Percentiles rank a stretch among this genome's conserved stretches.
Evolutionary conservation across 257 asterid species (phyloP).

Genomic region (Gentiana straminea): DNA sequence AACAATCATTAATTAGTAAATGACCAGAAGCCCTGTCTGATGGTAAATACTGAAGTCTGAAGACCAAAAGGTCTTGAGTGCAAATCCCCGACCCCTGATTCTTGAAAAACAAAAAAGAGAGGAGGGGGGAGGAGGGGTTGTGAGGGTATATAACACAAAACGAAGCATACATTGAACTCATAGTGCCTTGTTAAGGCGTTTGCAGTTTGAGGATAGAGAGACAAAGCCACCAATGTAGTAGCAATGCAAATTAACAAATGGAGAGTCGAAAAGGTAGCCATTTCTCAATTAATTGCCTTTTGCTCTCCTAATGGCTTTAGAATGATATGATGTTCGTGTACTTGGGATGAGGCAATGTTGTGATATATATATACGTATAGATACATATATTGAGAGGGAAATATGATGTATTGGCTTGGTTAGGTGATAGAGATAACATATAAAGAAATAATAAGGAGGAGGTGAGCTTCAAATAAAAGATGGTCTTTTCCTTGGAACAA

Average conservation of each 20-base stretch:
- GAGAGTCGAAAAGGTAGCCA: constrained; percentile 10
- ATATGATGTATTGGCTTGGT: constrained; percentile 24
- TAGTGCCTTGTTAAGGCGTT: constrained; percentile 41
- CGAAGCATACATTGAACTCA: constrained; percentile 40
- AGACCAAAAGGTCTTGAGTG: too few species aligned
- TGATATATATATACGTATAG: constrained; percentile 17
- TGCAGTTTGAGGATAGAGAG: constrained; percentile 27
- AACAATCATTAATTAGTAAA: too few species aligned
- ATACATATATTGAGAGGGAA: not conserved
- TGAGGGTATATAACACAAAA: not conserved
- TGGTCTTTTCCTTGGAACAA: constrained; percentile 13
- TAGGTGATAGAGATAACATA: constrained; percentile 3
- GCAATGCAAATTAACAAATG: constrained; percentile 17
- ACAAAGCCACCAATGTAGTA: constrained; percentile 18
- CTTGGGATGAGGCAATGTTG: not conserved
- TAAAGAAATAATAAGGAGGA: constrained; percentile 5
- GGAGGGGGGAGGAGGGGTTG: too few species aligned
- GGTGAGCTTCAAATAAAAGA: constrained; percentile 13
- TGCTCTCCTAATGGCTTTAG: not conserved
- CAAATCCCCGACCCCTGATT: too few species aligned
- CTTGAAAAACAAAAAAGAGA: too few species aligned
- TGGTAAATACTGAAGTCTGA: too few species aligned
- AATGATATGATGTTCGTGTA: not conserved
- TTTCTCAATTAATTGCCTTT: not conserved
- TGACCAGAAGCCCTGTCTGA: too few species aligned